These are phyloP conservation scores for Thelonectria blattea DNA, from an alignment of 2,329 filamentous ascomycete genomes.

Conservation along the genomic window DNA sequence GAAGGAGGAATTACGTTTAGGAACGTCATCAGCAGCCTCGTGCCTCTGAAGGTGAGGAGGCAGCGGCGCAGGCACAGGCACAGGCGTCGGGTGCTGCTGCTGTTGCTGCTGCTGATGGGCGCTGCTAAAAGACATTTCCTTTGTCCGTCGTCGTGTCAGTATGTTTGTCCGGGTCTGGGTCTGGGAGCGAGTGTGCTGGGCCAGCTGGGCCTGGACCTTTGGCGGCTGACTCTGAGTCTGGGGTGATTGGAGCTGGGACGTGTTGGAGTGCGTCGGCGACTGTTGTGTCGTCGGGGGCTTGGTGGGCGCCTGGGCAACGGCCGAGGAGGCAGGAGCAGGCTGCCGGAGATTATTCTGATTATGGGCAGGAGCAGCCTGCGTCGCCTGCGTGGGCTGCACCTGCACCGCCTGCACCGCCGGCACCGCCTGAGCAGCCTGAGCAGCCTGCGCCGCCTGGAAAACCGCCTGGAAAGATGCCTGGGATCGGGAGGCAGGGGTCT, in stretches of 20 bases:
- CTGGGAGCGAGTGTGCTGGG: constrained; percentile 31
- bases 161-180: constrained; percentile 22
- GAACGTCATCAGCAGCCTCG: constrained; percentile 28
- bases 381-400: constrained; percentile 7
- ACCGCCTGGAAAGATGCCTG: not conserved
- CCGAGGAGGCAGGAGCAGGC: not conserved
- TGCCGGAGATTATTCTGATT: not conserved
- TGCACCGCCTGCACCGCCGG: not conserved
- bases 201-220: not conserved
- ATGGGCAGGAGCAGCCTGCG: constrained; percentile 2
- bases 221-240: not conserved
- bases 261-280: not conserved
- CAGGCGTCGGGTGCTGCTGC: too few species aligned
- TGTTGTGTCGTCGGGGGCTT: not conserved
- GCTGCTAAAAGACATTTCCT: constrained; percentile 16
- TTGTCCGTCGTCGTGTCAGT: constrained; percentile 6
- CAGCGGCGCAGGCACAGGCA: not conserved
- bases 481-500: not conserved
- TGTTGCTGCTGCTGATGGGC: constrained; percentile 2
- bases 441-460: constrained; percentile 17
- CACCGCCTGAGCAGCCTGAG: constrained; percentile 6
- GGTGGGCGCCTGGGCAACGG: not conserved
- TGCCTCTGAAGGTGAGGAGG: constrained; percentile 14
- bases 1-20: constrained; percentile 57
- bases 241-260: not conserved